Percentiles rank a stretch among this genome's conserved stretches.
These are phyloP conservation scores for Phytopythium chamaehyphon DNA, from an alignment of 352 stramenopile species.

Conservation along the genomic window DNA sequence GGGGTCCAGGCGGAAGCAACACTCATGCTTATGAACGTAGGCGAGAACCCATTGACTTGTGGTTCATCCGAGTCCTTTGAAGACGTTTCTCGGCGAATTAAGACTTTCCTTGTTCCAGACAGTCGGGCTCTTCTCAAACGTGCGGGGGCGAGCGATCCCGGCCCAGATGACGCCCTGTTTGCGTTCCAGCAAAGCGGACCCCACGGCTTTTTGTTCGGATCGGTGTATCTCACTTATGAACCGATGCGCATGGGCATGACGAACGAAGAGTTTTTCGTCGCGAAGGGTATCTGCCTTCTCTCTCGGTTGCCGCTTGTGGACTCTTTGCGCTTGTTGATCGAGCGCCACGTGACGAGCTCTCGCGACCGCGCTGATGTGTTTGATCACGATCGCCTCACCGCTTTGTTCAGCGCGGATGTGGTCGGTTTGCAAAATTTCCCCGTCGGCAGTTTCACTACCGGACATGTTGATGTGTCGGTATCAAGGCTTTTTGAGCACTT, in stretches of 20 bases:
- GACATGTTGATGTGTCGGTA: slow-evolving; percentile 62
- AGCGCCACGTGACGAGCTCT: slow-evolving; percentile 38
- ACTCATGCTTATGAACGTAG: slow-evolving; percentile 54
- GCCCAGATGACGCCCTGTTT: slow-evolving; percentile 59
- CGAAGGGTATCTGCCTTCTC: slow-evolving; percentile 67
- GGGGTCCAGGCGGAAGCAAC: slow-evolving; percentile 29
- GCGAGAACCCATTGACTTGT: slow-evolving; percentile 21
- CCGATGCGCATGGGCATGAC: slow-evolving; percentile 34
- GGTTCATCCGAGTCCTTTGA: slow-evolving; percentile 30
- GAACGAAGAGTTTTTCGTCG: slow-evolving; percentile 46
- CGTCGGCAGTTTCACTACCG: background rate
- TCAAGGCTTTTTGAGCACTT: slow-evolving; percentile 66
- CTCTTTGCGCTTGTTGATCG: slow-evolving; percentile 50
- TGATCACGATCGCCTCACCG: slow-evolving; percentile 34
- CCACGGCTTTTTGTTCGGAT: slow-evolving; percentile 71
- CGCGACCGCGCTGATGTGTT: slow-evolving; percentile 38
- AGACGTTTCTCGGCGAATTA: slow-evolving; percentile 52
- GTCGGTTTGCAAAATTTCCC: slow-evolving; percentile 6
- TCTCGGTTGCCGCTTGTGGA: slow-evolving; percentile 61
- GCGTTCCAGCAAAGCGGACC: slow-evolving; percentile 75
- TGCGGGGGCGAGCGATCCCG: slow-evolving; percentile 15
- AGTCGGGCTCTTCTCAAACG: slow-evolving; percentile 46
- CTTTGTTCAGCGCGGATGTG: slow-evolving; percentile 41
- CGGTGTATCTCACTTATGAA: slow-evolving; percentile 76
- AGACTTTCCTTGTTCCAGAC: slow-evolving; percentile 71